Base-by-base conservation (phyloP, 169 alveolate species). In the Hepatocystis sp. region DNA sequence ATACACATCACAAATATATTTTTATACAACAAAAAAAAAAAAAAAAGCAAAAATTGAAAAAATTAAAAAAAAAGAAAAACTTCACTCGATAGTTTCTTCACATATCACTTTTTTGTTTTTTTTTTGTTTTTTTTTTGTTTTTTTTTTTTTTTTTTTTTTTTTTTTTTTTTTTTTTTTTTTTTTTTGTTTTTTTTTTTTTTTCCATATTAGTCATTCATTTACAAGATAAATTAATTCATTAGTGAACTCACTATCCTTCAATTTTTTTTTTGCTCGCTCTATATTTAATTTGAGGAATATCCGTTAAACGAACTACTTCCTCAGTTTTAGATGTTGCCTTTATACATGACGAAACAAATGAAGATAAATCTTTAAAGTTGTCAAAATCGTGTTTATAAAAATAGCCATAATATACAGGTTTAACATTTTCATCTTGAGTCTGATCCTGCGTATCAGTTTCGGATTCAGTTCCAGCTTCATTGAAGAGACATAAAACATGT, bases 331-430 rank as follows among this genome's bases (percentile, higher is more conserved):
- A 19, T 30, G 53, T 61, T 15, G 88, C 88, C 5, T 60, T 78
- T 10, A 78, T 39, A 40, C 88, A 78, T 2, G 47, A 5, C 8
- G 53, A 36, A n/a, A 78, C 65, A 51, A 78, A 78, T 27, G 53
- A 21, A 1, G 88, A 78, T 11, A 78, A 13, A 36, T 78, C 61
- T 47, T 46, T 39, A 36, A 78, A 78, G 23, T 78, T 52, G 1
- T 78, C 81, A 78, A 78, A 61, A 34, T 78, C 46, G n/a, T 78
- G 65, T 15, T 78, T 61, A 51, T 78, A 78, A 78, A 78, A 78
- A 34, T 47, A 60, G 2, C 84, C 88, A 46, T 60, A 78, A 42
- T 60, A 78, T n/a, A n/a, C n/a, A n/a, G n/a, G n/a, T n/a, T n/a
- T n/a, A n/a, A n/a, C n/a, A n/a, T n/a, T n/a, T n/a, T n/a, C n/a